Evolutionary conservation across 2,329 filamentous ascomycete genomes (phyloP).

Genomic region (Colletotrichum sp.): DNA sequence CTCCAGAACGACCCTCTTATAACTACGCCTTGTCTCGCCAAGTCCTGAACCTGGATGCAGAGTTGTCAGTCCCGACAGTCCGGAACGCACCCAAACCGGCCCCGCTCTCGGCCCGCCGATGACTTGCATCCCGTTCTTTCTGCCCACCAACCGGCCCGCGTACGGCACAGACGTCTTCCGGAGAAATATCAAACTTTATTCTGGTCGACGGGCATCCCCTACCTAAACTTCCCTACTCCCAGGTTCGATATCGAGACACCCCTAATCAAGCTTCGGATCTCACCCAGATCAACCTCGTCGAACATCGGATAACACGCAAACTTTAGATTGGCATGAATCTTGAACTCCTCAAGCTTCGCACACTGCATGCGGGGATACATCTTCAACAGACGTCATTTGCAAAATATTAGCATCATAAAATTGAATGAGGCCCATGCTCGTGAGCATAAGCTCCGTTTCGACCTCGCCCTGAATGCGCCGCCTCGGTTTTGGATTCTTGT

Average conservation of each 20-base stretch:
- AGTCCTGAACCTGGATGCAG: background rate
- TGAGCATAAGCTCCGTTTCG: background rate
- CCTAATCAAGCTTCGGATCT: background rate
- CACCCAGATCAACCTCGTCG: background rate
- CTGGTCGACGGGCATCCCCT: background rate
- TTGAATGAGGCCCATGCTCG: background rate
- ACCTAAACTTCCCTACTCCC: background rate
- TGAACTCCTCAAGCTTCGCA: background rate
- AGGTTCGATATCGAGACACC: background rate
- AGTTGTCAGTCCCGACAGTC: background rate
- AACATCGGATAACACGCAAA: background rate
- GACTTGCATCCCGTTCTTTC: background rate
- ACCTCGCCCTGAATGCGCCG: background rate
- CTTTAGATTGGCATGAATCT: background rate
- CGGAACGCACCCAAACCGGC: background rate
- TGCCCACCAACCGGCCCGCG: background rate
- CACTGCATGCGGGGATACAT: background rate
- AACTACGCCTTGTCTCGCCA: background rate
- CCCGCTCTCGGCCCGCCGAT: background rate
- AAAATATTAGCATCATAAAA: background rate
- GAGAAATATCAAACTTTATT: background rate
- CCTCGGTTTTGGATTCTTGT: background rate
- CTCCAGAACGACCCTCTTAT: background rate
- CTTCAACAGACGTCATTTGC: background rate
- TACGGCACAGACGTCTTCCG: background rate